A percentile compares a stretch with the other conserved stretches of the same genome.
Evolutionary conservation across 2,329 filamentous ascomycete species (phyloP).

Genomic region (Aplosporella prunicola): DNA sequence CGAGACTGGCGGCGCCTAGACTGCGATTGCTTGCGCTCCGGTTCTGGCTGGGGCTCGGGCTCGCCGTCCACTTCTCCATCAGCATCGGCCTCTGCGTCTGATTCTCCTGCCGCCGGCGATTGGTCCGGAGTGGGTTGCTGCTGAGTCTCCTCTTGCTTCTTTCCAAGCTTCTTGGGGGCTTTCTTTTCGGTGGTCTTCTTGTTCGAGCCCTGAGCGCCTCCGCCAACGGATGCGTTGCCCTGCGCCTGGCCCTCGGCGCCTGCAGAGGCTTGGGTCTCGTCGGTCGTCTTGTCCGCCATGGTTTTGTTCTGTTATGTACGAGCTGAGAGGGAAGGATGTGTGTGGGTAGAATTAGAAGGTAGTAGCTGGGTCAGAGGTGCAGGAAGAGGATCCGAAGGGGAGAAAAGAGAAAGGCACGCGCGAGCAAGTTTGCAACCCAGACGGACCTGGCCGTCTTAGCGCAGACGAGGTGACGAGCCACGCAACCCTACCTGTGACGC

Average conservation of each 20-base stretch:
- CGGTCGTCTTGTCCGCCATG: constrained; percentile 16
- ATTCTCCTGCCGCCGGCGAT: constrained; percentile 26
- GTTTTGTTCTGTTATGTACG: constrained; percentile 3
- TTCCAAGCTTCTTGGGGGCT: constrained; percentile 41
- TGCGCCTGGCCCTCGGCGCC: constrained; percentile 17
- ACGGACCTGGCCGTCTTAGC: background rate
- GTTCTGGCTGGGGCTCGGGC: constrained; percentile 38
- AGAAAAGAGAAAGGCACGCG: constrained; percentile 9
- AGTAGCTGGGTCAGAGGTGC: background rate
- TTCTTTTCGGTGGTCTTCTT: constrained; percentile 37
- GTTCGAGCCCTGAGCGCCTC: constrained; percentile 15
- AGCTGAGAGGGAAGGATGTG: background rate
- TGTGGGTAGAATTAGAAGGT: constrained; percentile 1
- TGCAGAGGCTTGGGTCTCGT: constrained; percentile 16
- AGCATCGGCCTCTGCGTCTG: constrained; percentile 36
- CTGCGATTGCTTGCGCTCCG: constrained; percentile 32
- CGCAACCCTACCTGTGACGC: no score
- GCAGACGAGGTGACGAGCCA: no score
- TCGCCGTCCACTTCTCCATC: constrained; percentile 28
- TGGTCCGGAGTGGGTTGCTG: constrained; percentile 37
- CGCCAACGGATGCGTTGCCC: constrained; percentile 18
- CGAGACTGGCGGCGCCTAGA: constrained; percentile 41
- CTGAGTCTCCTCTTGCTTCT: constrained; percentile 34
- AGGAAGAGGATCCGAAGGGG: constrained; percentile 1
- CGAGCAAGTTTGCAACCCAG: constrained; percentile 10